Conservation (phyloP, 305 asterid genomes). For the Solanum hybrid region DNA sequence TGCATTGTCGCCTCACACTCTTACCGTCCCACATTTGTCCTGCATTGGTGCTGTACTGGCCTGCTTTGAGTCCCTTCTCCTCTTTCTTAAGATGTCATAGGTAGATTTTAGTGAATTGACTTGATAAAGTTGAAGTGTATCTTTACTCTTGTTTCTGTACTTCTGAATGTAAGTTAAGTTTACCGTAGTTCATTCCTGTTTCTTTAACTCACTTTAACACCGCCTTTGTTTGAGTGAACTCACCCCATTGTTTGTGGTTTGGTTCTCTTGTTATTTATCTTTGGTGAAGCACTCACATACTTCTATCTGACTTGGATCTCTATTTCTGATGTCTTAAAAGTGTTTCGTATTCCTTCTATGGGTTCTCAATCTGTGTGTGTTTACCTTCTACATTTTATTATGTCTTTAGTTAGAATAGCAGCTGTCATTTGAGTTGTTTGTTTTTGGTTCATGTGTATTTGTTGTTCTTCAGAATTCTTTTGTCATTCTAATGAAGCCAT, state of each 20-base stretch:
- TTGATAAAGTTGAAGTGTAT: background rate
- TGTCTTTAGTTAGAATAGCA: background rate
- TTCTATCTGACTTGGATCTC: background rate
- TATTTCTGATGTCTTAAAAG: background rate
- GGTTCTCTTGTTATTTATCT: background rate
- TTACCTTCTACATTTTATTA: background rate
- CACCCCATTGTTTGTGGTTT: background rate
- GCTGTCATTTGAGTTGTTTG: background rate
- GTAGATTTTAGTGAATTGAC: background rate
- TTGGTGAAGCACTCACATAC: background rate
- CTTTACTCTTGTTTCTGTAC: background rate
- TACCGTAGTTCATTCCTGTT: background rate
- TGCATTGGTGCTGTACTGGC: background rate
- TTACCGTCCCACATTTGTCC: background rate
- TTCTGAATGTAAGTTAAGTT: background rate
- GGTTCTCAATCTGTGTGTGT: background rate
- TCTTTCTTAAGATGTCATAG: background rate
- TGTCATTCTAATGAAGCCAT: background rate
- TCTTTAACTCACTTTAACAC: background rate
- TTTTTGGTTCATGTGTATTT: background rate
- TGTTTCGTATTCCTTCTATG: background rate
- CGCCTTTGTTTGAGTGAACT: background rate
- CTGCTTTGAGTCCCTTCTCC: background rate
- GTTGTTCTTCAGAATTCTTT: background rate
- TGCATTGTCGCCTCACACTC: background rate